Conservation (phyloP, 2,329 filamentous ascomycete genomes). For the Penicillium sp. region DNA sequence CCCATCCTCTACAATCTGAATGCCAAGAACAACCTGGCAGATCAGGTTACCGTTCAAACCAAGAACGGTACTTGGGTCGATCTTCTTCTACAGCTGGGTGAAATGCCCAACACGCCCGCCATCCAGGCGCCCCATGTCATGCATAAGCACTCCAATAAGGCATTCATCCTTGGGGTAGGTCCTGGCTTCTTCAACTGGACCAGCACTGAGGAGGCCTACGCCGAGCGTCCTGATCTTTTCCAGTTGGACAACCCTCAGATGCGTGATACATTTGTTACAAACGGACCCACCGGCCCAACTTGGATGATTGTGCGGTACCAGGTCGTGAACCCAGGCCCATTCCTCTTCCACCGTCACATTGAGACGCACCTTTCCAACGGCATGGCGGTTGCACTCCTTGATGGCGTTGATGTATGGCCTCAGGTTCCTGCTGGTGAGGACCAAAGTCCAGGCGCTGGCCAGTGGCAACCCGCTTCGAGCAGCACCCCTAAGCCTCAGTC, state of each 20-base stretch:
- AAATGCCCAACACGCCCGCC: constrained; percentile 18
- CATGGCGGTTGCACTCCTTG: constrained; percentile 48
- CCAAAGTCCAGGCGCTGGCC: constrained; percentile 4
- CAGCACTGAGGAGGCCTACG: constrained; percentile 39
- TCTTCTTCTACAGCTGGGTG: constrained; percentile 31
- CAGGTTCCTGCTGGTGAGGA: constrained; percentile 26
- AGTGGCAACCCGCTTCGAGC: not conserved
- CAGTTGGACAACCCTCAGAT: constrained; percentile 43
- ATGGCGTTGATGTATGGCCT: constrained; percentile 48
- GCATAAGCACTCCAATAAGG: constrained; percentile 48
- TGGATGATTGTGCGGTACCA: constrained; percentile 48
- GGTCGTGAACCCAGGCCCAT: constrained; percentile 46
- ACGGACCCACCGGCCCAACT: constrained; percentile 22
- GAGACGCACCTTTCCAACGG: constrained; percentile 47
- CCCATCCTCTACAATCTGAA: constrained; percentile 33
- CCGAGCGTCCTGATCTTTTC: constrained; percentile 41
- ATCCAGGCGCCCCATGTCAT: constrained; percentile 42
- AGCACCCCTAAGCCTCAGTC: not conserved
- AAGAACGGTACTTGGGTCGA: constrained; percentile 41
- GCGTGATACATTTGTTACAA: constrained; percentile 42
- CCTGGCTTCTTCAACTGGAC: constrained; percentile 39
- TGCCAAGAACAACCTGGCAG: constrained; percentile 22
- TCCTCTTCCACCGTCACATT: constrained; percentile 50
- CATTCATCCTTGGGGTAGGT: constrained; percentile 42
- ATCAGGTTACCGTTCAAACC: constrained; percentile 30